Percentiles rank a stretch among this genome's conserved stretches.
Conservation (phyloP, 2,329 filamentous ascomycete genomes). For the Helotiales sp. region DNA sequence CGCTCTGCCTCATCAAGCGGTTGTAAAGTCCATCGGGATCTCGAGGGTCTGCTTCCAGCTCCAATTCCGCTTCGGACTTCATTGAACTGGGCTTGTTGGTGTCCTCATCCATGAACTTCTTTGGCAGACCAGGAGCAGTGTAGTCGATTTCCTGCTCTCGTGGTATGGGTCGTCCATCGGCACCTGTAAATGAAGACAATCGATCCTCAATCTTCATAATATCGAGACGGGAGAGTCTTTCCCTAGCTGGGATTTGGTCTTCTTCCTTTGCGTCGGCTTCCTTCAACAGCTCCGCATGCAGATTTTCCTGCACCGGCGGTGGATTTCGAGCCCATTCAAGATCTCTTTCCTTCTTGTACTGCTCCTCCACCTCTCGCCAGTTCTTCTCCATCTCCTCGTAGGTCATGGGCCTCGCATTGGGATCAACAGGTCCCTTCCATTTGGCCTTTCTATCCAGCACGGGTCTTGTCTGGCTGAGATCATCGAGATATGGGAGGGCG, state of each 20-base stretch:
- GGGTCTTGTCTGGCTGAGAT: conserved; percentile 78
- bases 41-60: conserved; percentile 35
- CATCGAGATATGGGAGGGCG: conserved; percentile 77
- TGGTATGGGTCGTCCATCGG: conserved; percentile 32
- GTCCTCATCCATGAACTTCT: conserved; percentile 27
- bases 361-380: conserved; percentile 32
- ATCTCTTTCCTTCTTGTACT: conserved; percentile 29
- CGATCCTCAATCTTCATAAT: conserved; percentile 34
- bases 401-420: conserved; percentile 57
- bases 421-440: conserved; percentile 39
- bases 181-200: conserved; percentile 33
- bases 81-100: conserved; percentile 7
- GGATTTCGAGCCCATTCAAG: conserved; percentile 9
- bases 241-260: conserved; percentile 1
- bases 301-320: background rate
- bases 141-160: conserved; percentile 21
- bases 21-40: conserved; percentile 44
- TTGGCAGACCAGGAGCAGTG: conserved; percentile 38
- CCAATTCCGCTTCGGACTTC: conserved; percentile 24
- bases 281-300: background rate
- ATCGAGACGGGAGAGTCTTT: conserved; percentile 25
- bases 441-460: conserved; percentile 73
- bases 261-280: background rate
- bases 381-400: conserved; percentile 65
- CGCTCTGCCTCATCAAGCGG: conserved; percentile 54